phyloP scores from a whole-genome alignment of 2,329 filamentous ascomycete genomes.

The Stromatinia cepivora region DNA sequence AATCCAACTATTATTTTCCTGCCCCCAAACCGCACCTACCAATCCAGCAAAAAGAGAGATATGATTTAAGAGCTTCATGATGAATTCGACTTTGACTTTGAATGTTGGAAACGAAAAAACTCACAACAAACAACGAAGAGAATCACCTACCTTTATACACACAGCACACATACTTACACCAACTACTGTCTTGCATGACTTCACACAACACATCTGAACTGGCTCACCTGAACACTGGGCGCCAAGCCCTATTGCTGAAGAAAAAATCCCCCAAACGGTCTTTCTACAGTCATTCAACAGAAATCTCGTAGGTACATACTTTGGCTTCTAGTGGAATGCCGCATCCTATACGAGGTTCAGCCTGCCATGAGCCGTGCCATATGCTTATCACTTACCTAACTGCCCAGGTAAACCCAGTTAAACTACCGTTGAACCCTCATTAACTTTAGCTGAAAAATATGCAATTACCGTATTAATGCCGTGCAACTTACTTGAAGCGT shows the following conservation, averaged over 20 bases:
- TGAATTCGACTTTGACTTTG: background rate
- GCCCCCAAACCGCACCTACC: background rate
- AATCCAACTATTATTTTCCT: constrained; percentile 32
- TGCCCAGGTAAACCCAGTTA: background rate
- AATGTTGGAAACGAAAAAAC: background rate
- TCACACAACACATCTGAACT: background rate
- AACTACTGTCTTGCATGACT: background rate
- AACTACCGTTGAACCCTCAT: background rate
- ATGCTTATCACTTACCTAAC: background rate
- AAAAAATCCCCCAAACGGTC: background rate
- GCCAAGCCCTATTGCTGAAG: background rate
- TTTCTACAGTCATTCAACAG: background rate
- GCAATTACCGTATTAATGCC: constrained; percentile 8
- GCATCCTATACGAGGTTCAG: constrained; percentile 6
- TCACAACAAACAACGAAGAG: background rate
- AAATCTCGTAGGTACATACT: background rate
- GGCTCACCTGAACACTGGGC: background rate
- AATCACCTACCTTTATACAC: background rate
- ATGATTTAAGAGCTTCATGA: constrained; percentile 5
- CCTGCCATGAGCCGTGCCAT: background rate
- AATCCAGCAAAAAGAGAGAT: constrained; percentile 7
- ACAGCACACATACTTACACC: background rate
- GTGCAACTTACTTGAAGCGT: background rate
- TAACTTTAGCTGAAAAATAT: background rate
- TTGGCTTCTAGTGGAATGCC: background rate